A percentile compares a stretch with the other conserved stretches of the same genome.
These are phyloP conservation scores for Trichophyton simii DNA, from an alignment of 2,329 filamentous ascomycete species.

Conservation along the genomic window DNA sequence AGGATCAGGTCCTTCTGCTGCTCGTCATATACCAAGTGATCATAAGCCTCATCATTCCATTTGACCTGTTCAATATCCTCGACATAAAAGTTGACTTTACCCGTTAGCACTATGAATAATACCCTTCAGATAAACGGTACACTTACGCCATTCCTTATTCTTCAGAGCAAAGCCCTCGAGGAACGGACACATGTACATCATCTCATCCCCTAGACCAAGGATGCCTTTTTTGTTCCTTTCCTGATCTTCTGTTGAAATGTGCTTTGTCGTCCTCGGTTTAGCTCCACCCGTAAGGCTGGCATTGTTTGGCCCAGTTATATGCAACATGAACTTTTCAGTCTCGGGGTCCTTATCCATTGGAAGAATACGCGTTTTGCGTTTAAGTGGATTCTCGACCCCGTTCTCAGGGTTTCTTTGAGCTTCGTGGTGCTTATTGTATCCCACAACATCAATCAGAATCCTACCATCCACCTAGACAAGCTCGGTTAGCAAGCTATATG, in stretches of 20 bases:
- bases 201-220: constrained; percentile 26
- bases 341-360: background rate
- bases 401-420: constrained; percentile 4
- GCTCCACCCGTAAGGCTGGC: background rate
- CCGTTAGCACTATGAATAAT: background rate
- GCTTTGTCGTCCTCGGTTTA: background rate
- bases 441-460: constrained; percentile 31
- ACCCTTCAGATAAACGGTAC: background rate
- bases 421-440: constrained; percentile 34
- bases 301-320: background rate
- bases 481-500: constrained; percentile 5
- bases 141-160: constrained; percentile 32
- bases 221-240: constrained; percentile 31
- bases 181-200: constrained; percentile 31
- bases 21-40: constrained; percentile 37
- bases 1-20: constrained; percentile 38
- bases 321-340: background rate
- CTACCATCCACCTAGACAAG: constrained; percentile 32
- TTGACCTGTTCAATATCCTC: constrained; percentile 31
- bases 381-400: background rate
- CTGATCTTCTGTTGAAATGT: constrained; percentile 18
- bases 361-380: background rate
- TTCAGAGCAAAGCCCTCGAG: constrained; percentile 37
- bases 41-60: constrained; percentile 38
- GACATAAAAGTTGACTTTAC: constrained; percentile 8